Evolutionary conservation across 306 rosid species (phyloP).

Genomic region (Castanea crenata): DNA sequence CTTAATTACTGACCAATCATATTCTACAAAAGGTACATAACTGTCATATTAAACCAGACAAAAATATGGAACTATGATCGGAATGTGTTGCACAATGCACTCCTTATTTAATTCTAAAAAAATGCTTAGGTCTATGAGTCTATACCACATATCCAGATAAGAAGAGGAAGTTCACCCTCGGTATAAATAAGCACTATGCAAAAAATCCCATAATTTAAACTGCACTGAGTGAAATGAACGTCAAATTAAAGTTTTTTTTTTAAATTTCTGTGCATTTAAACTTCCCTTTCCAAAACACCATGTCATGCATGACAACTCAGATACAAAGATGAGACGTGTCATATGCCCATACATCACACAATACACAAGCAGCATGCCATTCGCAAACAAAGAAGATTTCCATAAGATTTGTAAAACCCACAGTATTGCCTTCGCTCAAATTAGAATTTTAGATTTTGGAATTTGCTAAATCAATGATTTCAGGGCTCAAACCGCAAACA

Average conservation of each 20-base stretch:
- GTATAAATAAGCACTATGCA: background rate
- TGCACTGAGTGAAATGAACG: background rate
- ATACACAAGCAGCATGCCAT: background rate
- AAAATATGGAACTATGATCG: background rate
- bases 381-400: background rate
- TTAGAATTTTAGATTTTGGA: too few relatives aligned
- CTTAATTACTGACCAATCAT: background rate
- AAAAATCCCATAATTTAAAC: background rate
- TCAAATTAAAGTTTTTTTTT: background rate
- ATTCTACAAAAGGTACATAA: background rate
- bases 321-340: background rate
- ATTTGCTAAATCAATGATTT: too few relatives aligned
- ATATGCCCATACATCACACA: background rate
- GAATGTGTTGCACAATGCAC: background rate
- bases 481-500: too few relatives aligned
- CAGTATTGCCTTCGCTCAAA: background rate
- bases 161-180: background rate
- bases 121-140: background rate
- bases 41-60: background rate
- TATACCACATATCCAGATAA: background rate
- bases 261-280: background rate
- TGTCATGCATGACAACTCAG: background rate
- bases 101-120: background rate
- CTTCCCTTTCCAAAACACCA: background rate
- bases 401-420: background rate